Base-by-base conservation (phyloP, 2,329 filamentous ascomycete genomes). In the Paecilomyces sp. region DNA sequence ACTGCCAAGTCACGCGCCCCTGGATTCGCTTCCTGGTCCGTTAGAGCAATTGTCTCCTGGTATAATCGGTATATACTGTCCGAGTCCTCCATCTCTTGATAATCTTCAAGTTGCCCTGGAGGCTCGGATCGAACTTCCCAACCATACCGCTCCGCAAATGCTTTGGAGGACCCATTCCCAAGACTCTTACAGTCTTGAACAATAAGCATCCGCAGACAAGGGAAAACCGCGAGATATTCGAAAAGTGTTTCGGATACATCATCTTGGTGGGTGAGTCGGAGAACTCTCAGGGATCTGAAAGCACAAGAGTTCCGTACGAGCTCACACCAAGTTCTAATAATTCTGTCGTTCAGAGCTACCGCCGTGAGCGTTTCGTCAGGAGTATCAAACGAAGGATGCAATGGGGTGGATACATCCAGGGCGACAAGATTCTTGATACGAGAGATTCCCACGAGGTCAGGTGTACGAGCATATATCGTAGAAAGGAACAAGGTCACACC, bases 271-370 rank as follows among this genome's bases (percentile, higher is more conserved):
- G 66, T 65, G 50, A 79, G 61, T 51, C 73, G 64, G 33, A 80
- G 58, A 24, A 76, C 63, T 3, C 73, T 70, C 3, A 80, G 67
- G 56, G 77, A 68, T 52, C 68, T 66, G 58, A 79, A 76, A 5
- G 72, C 72, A 9, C 64, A 64, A 7, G 68, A 62, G 3, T 64
- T 61, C 31, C 64, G 58, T 7, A 69, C 70, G 56, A 74, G 63
- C 55, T 80, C 77, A 25, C 72, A 64, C 77, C 77, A 80, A 13
- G 71, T 71, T 58, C 73, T 71, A 24, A 79, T 59, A 24, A 79
- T 66, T 3, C 77, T 70, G 61, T 79, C 74, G 57, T 70, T 72
- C 34, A 79, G 61, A 8, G 63, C 60, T 1, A 66, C 65, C 31
- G 60, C 31, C 5, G 62, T 51, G 54, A 55, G 60, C 11, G 66